Evolutionary conservation across 768 basidiomycete genomes (phyloP).

Genomic region (Mycena galopus): DNA sequence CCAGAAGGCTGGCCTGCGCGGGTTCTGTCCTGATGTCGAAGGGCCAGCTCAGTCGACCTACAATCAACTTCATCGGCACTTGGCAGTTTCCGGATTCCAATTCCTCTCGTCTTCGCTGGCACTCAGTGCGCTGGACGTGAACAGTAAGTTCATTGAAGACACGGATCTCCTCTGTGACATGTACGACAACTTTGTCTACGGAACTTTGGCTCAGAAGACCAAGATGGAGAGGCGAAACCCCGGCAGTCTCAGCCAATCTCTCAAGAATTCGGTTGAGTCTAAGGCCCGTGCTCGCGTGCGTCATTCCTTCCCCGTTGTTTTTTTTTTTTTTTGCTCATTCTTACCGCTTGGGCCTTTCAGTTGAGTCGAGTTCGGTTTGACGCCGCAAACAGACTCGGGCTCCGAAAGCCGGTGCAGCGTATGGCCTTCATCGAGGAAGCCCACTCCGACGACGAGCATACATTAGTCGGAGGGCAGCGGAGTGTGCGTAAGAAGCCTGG

Average conservation of each 20-base stretch:
- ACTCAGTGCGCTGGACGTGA: background rate
- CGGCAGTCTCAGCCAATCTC: no score
- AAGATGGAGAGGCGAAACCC: no score
- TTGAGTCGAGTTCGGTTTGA: background rate
- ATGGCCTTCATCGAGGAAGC: background rate
- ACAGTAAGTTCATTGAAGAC: background rate
- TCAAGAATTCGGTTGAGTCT: no score
- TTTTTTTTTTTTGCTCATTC: background rate
- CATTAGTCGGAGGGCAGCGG: no score
- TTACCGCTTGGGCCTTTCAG: background rate
- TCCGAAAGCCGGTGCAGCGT: background rate
- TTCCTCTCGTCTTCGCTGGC: slow-evolving; percentile 5
- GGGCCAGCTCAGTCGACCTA: slow-evolving; percentile 18
- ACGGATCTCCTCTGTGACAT: slow-evolving; percentile 7
- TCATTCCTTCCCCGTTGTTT: no score
- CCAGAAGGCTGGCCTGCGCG: slow-evolving; percentile 1
- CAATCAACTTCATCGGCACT: slow-evolving; percentile 23
- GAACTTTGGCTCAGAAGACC: no score
- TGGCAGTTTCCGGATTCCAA: slow-evolving; percentile 12
- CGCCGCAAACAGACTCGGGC: background rate
- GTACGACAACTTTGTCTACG: slow-evolving; percentile 22
- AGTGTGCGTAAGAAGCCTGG: background rate
- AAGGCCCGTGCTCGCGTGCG: no score
- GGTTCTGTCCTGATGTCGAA: slow-evolving; percentile 22
- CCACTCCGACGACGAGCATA: background rate